phyloP scores from a whole-genome alignment of 306 rosid genomes.

The Begonia peltatifolia region DNA sequence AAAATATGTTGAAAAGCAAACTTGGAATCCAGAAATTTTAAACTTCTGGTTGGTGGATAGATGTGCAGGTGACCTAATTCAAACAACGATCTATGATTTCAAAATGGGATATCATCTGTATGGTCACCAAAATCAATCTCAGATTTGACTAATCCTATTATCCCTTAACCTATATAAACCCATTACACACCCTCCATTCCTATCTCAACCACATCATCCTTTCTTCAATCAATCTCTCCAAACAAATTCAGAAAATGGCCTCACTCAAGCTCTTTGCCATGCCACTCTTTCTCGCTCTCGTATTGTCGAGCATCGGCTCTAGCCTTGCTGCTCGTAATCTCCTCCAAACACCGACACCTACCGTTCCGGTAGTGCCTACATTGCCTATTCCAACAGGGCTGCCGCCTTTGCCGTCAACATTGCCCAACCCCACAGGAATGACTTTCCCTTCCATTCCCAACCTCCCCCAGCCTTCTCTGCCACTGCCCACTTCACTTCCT shows the following conservation, averaged over 20 bases:
- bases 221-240: background rate
- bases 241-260: background rate
- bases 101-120: too few relatives aligned
- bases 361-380: background rate
- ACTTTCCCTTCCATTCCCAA: conserved; percentile 5
- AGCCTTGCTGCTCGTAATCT: conserved; percentile 4
- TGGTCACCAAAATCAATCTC: too few relatives aligned
- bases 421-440: conserved; percentile 1
- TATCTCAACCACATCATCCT: too few relatives aligned
- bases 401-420: conserved; percentile 3
- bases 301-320: background rate
- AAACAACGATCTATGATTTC: too few relatives aligned
- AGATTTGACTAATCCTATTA: too few relatives aligned
- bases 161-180: too few relatives aligned
- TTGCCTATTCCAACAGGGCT: background rate
- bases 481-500: conserved; percentile 3
- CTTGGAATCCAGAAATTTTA: too few relatives aligned
- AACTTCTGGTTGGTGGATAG: too few relatives aligned
- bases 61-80: too few relatives aligned
- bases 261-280: conserved; percentile 3
- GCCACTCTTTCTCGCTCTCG: background rate
- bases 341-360: conserved; percentile 1
- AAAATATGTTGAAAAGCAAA: too few relatives aligned
- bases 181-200: background rate
- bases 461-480: conserved; percentile 1